Evolutionary conservation across 768 basidiomycete species (phyloP), one percentile per base, ranked within the genome.

Genomic region (Crepidotus variabilis): DNA sequence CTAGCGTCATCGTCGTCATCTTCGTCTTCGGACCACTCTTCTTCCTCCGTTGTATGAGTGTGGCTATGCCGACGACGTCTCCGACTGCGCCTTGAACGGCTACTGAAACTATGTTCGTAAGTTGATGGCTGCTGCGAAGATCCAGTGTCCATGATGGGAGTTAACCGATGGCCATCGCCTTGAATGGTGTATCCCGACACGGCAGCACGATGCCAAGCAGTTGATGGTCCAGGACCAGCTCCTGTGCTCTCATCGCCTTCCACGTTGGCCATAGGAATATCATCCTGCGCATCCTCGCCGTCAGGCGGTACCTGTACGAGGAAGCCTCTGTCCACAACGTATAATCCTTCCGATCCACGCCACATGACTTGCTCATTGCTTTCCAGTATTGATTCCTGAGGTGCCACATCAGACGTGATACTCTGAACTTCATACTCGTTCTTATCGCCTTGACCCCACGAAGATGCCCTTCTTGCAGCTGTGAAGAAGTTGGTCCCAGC

Each of bases 381-480:
- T 21, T 60, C 60, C 18, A 23, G 47, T 50, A 54, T 46, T n/a
- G 59, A 57, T 5, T 63, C 67, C 43, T 64, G 52, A 51, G 57
- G 58, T 18, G 60, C 58, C 39, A 63, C 61, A 54, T 52, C 52
- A n/a, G 59, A 60, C n/a, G 53, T 60, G 36, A 61, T 51, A 59
- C 66, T 70, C 45, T 63, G 57, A 28, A 68, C 60, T 54, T 70
- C 69, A 57, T 70, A 68, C 61, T 76, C 74, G n/a, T 64, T 65
- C 66, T 77, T 60, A 71, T 73, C 84, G 18, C 72, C 75, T 50
- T 73, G 72, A 0, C 83, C 85, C 86, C 85, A 87, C 62, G 85
- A 86, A 50, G 85, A 83, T 9, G 86, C 86, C 5, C 86, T 75
- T 57, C 81, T 75, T 23, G 80, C 83, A 32, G 77, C 75, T 1